These are phyloP conservation scores for Mucor plumbeus DNA, from an alignment of 371 early-diverging fungal species.

Conservation along the genomic window DNA sequence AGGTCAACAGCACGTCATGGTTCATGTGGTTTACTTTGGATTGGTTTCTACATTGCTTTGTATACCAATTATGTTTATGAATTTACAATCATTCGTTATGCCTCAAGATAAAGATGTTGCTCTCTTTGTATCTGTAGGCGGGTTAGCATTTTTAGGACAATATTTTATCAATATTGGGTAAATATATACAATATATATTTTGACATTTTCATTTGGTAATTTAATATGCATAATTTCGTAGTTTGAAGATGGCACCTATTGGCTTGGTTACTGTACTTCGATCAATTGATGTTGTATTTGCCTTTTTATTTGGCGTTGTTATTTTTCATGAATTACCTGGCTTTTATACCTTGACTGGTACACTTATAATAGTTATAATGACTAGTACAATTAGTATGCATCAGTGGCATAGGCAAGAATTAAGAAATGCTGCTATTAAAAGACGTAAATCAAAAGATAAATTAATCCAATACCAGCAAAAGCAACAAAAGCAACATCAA, in stretches of 20 bases:
- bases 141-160: slow-evolving; percentile 74
- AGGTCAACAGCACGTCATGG: slow-evolving; percentile 69
- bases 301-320: slow-evolving; percentile 72
- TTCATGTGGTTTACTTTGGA: slow-evolving; percentile 82
- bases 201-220: background rate
- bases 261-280: slow-evolving; percentile 76
- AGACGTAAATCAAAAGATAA: slow-evolving; percentile 21
- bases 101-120: slow-evolving; percentile 2
- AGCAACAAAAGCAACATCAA: slow-evolving; percentile 8
- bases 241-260: slow-evolving; percentile 72
- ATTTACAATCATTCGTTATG: slow-evolving; percentile 14
- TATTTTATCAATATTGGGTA: slow-evolving; percentile 70
- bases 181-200: background rate
- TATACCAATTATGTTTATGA: slow-evolving; percentile 21
- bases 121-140: slow-evolving; percentile 45
- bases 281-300: slow-evolving; percentile 78
- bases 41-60: slow-evolving; percentile 37
- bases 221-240: slow-evolving; percentile 11
- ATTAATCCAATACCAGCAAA: slow-evolving; percentile 13
- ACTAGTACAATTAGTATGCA: slow-evolving; percentile 66
- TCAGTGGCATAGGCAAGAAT: slow-evolving; percentile 51
- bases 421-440: slow-evolving; percentile 19
- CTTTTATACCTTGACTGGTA: slow-evolving; percentile 57
- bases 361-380: slow-evolving; percentile 62
- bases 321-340: slow-evolving; percentile 72